A percentile compares a stretch with the other conserved stretches of the same genome.
These are phyloP conservation scores for Venturia aucupariae DNA, from an alignment of 2,329 filamentous ascomycete species.

Conservation along the genomic window DNA sequence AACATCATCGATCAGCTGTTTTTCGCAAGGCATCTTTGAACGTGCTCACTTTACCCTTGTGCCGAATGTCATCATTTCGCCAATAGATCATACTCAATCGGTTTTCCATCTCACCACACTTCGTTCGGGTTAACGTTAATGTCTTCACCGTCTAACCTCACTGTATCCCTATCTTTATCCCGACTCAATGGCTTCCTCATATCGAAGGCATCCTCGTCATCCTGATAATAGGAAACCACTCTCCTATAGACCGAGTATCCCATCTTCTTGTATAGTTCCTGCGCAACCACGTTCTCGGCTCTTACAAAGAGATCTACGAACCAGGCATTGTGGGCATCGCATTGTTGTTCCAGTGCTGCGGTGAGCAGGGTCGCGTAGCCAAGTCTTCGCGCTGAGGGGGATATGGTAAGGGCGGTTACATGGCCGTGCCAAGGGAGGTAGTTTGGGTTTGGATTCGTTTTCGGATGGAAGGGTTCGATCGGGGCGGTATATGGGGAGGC, in stretches of 20 bases:
- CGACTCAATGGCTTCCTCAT: slow-evolving; percentile 88
- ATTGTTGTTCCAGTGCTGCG: slow-evolving; percentile 69
- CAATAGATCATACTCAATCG: too few relatives aligned
- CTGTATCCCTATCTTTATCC: slow-evolving; percentile 65
- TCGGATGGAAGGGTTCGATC: slow-evolving; percentile 60
- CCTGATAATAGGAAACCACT: slow-evolving; percentile 87
- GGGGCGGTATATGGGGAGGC: slow-evolving; percentile 64
- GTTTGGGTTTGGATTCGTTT: slow-evolving; percentile 42
- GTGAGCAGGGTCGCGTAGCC: slow-evolving; percentile 81
- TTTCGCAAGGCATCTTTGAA: too few relatives aligned
- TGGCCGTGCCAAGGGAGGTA: slow-evolving; percentile 99
- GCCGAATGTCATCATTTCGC: too few relatives aligned
- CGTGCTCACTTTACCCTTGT: too few relatives aligned
- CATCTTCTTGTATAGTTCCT: slow-evolving; percentile 80
- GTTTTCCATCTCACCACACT: slow-evolving; percentile 58
- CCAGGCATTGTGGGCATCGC: slow-evolving; percentile 76
- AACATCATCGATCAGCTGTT: too few relatives aligned
- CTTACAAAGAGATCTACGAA: slow-evolving; percentile 95
- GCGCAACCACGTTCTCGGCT: slow-evolving; percentile 77
- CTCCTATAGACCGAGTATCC: slow-evolving; percentile 83
- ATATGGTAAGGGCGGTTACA: slow-evolving; percentile 90
- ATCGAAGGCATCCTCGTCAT: slow-evolving; percentile 92
- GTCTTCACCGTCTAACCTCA: slow-evolving; percentile 71
- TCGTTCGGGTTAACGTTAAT: slow-evolving; percentile 72
- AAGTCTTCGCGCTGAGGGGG: slow-evolving; percentile 73